Percentiles rank a stretch among this genome's conserved stretches.
Evolutionary conservation across 2,329 filamentous ascomycete species (phyloP).

Genomic region (Ceratocystis ficicola): DNA sequence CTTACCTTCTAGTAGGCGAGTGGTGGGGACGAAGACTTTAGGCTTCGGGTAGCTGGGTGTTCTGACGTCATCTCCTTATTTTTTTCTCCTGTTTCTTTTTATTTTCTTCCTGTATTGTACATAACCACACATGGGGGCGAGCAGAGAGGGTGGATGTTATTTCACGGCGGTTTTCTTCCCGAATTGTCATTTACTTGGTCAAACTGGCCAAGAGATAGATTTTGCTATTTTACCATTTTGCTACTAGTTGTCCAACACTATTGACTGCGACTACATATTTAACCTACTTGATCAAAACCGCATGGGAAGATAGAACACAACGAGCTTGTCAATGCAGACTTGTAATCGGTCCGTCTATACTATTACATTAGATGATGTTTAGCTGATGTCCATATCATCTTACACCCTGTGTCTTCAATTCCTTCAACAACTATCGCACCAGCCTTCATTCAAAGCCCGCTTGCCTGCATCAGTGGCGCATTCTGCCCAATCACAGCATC

Average conservation of each 20-base stretch:
- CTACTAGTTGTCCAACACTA: background rate
- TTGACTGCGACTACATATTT: slow-evolving; percentile 4
- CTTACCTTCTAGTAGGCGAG: background rate
- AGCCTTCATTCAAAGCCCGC: background rate
- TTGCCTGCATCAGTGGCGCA: slow-evolving; percentile 24
- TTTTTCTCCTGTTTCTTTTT: slow-evolving; percentile 11
- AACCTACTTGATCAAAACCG: background rate
- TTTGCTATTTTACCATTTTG: slow-evolving; percentile 3
- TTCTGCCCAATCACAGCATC: slow-evolving; percentile 35
- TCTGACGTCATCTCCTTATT: slow-evolving; percentile 6
- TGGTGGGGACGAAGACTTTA: background rate
- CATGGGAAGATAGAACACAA: background rate
- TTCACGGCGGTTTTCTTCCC: background rate
- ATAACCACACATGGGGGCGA: background rate
- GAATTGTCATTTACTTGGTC: background rate
- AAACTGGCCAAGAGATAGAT: background rate
- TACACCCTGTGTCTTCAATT: background rate
- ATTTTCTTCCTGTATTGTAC: slow-evolving; percentile 9
- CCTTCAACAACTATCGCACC: background rate
- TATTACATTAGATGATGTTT: background rate
- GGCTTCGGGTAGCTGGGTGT: slow-evolving; percentile 2
- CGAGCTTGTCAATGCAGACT: background rate
- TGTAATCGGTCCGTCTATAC: background rate
- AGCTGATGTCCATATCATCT: background rate
- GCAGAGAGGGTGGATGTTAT: background rate